phyloP scores from a whole-genome alignment of 306 rosid genomes.

The Cucumis sativus region DNA sequence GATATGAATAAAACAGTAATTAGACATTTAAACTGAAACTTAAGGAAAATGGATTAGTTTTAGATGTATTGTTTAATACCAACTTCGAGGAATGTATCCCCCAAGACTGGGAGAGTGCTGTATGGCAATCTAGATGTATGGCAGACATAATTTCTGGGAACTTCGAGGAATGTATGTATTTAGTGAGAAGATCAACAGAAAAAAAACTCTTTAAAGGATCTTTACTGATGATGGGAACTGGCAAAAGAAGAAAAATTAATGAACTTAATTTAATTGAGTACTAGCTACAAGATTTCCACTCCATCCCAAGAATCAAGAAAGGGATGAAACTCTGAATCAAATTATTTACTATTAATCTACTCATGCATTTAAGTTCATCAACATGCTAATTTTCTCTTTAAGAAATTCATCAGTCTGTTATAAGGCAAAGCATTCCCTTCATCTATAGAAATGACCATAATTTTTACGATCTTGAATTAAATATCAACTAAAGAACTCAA shows the following conservation, averaged over 20 bases:
- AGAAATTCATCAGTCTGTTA: background rate
- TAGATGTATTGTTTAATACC: background rate
- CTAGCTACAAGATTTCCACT: background rate
- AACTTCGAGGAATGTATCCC: background rate
- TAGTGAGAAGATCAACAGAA: background rate
- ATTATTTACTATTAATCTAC: background rate
- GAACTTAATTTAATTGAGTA: background rate
- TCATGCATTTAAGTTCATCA: background rate
- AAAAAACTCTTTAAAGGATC: background rate
- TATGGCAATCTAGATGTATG: constrained; percentile 87
- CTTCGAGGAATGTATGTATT: background rate
- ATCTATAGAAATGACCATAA: background rate
- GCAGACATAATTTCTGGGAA: constrained; percentile 65
- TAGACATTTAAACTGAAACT: background rate
- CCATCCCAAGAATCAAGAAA: background rate
- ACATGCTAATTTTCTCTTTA: background rate
- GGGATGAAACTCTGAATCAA: background rate
- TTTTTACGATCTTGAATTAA: background rate
- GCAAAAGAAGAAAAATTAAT: background rate
- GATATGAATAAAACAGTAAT: background rate
- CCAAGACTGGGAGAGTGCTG: constrained; percentile 40
- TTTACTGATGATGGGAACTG: background rate
- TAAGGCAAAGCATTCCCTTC: background rate
- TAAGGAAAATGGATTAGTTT: background rate
- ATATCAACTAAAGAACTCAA: background rate